phyloP scores from a whole-genome alignment of 1,284 basidiomycete species.

The Cutaneotrichosporon spelunceum region DNA sequence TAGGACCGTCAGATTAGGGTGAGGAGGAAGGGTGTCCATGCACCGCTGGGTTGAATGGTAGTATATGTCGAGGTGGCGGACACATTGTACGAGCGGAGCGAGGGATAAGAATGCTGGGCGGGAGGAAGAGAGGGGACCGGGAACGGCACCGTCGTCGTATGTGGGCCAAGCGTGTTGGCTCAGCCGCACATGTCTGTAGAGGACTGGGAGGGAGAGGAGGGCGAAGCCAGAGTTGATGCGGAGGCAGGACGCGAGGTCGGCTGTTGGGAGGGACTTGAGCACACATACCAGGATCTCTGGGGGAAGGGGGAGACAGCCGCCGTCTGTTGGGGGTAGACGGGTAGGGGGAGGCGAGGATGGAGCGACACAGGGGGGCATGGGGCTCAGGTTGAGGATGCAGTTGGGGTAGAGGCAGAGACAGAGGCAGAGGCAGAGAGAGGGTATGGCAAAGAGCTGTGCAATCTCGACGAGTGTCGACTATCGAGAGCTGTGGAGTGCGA shows the following conservation, averaged over 20 bases:
- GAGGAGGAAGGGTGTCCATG: constrained; percentile 7
- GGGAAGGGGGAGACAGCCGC: constrained; percentile 5
- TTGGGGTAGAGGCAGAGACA: too few relatives aligned
- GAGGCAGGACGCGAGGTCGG: constrained; percentile 9
- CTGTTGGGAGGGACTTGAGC: neutral
- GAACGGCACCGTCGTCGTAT: constrained; percentile 8
- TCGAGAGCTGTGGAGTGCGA: neutral
- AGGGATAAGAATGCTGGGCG: constrained; percentile 7
- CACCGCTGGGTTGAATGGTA: constrained; percentile 14
- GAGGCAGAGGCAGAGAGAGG: neutral
- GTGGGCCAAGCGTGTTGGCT: constrained; percentile 12
- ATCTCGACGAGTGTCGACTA: neutral
- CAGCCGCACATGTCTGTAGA: constrained; percentile 10
- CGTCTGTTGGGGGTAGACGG: neutral
- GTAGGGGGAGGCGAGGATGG: neutral
- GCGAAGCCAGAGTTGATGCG: constrained; percentile 14
- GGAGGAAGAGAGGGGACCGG: neutral
- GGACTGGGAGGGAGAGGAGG: constrained; percentile 12
- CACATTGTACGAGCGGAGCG: neutral
- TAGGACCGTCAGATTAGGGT: constrained; percentile 11
- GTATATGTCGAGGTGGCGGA: constrained; percentile 9
- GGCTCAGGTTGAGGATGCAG: too few relatives aligned
- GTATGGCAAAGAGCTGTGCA: neutral
- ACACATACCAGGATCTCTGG: constrained; percentile 10
- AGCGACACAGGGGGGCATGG: neutral